Conservation (phyloP, 495 filamentous ascomycete genomes). For the Sabuloglossum arenarium region DNA sequence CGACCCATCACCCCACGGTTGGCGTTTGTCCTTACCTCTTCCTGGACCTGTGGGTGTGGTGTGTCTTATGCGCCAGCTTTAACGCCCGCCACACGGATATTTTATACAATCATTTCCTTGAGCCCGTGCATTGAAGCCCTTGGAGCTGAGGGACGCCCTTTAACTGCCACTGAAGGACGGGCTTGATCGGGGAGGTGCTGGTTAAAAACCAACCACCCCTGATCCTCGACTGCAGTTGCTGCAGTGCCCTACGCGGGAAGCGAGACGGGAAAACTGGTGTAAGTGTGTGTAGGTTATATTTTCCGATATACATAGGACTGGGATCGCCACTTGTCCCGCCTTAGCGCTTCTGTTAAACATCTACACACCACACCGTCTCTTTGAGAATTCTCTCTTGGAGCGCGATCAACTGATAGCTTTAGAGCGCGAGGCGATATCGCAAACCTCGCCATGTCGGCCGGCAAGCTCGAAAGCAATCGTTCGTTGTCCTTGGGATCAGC, state of each 20-base stretch:
- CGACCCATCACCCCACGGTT: no score
- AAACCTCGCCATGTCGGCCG: constrained; percentile 28
- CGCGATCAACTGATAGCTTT: neutral
- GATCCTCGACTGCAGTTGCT: neutral
- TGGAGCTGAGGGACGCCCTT: neutral
- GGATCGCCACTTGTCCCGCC: neutral
- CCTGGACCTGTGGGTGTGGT: no score
- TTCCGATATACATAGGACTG: neutral
- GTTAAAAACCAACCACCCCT: neutral
- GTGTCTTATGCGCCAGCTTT: no score
- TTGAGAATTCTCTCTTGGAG: neutral
- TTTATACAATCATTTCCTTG: no score
- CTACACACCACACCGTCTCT: neutral
- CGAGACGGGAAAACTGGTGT: neutral
- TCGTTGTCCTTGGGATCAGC: constrained; percentile 36
- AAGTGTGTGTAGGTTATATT: neutral
- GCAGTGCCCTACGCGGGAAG: neutral
- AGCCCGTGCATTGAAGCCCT: no score
- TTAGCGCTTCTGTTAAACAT: neutral
- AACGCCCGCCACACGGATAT: no score
- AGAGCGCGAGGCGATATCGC: no score
- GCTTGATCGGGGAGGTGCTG: neutral
- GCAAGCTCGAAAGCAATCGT: constrained; percentile 33
- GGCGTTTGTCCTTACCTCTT: no score
- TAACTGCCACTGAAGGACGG: neutral